Percentiles rank a stretch among this genome's conserved stretches.
phyloP scores from a whole-genome alignment of 192 early-diverging fungal species.

The Blastocladiella britannica region DNA sequence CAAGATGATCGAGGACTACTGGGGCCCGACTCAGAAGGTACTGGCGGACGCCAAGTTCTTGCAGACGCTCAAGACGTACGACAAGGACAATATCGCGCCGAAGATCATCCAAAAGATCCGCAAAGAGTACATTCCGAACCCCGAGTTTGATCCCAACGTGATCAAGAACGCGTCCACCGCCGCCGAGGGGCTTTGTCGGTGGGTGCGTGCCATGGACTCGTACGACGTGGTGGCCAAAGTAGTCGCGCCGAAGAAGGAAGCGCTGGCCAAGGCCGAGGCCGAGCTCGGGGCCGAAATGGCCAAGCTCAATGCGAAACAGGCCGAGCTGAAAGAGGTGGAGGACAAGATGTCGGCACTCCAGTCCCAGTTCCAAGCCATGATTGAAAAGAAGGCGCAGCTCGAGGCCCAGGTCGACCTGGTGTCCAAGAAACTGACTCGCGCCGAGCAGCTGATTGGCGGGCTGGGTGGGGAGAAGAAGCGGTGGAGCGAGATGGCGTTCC shows the following conservation, averaged over 20 bases:
- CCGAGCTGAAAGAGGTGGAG: slow-evolving; percentile 67
- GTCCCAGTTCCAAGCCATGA: slow-evolving; percentile 84
- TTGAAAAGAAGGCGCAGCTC: slow-evolving; percentile 71
- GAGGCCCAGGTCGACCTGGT: slow-evolving; percentile 88
- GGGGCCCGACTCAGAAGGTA: slow-evolving; percentile 77
- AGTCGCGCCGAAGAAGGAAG: slow-evolving; percentile 81
- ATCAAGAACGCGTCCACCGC: slow-evolving; percentile 96
- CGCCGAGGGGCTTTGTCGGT: slow-evolving; percentile 90
- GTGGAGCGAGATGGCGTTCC: slow-evolving; percentile 71
- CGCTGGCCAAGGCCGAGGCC: slow-evolving; percentile 62
- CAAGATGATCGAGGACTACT: slow-evolving; percentile 38
- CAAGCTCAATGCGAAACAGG: slow-evolving; percentile 47
- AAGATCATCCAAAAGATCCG: slow-evolving; percentile 60
- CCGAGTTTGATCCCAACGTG: slow-evolving; percentile 76
- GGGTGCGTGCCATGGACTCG: slow-evolving; percentile 91
- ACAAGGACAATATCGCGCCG: slow-evolving; percentile 64
- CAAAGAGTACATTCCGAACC: slow-evolving; percentile 59
- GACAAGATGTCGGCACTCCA: slow-evolving; percentile 74
- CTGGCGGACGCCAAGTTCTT: slow-evolving; percentile 95
- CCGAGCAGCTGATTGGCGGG: slow-evolving; percentile 62
- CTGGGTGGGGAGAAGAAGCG: slow-evolving; percentile 83
- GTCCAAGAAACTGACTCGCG: slow-evolving; percentile 77
- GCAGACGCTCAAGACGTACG: slow-evolving; percentile 79
- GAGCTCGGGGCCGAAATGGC: slow-evolving; percentile 50
- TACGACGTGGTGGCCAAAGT: slow-evolving; percentile 80